Conservation (phyloP, 306 rosid genomes). For the Urtica urens region DNA sequence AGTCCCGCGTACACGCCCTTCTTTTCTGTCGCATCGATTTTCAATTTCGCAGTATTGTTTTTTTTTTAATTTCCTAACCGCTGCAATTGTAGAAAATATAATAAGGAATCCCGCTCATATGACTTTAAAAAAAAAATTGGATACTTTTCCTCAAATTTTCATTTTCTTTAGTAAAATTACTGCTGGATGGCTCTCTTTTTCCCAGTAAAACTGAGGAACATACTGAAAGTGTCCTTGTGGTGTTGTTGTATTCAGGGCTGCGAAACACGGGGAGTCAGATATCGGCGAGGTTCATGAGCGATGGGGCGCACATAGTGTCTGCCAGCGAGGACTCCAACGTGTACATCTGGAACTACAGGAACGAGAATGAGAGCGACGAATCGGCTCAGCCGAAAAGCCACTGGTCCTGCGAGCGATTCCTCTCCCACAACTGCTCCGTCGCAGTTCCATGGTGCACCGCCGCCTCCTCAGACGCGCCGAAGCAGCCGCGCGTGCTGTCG, state of each 20-base stretch:
- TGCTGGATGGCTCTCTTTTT: too few relatives aligned
- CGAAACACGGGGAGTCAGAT: conserved; percentile 42
- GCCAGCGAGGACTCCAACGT: conserved; percentile 56
- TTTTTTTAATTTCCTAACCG: too few relatives aligned
- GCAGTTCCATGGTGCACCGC: conserved; percentile 57
- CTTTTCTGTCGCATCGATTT: too few relatives aligned
- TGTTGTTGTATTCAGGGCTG: conserved; percentile 40
- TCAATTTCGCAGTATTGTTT: too few relatives aligned
- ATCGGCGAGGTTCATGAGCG: conserved; percentile 48
- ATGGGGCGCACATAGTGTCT: conserved; percentile 56
- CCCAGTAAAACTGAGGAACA: too few relatives aligned
- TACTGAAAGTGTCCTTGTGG: too few relatives aligned
- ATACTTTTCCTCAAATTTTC: too few relatives aligned
- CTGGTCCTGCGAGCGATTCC: conserved; percentile 51
- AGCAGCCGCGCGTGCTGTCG: conserved; percentile 26
- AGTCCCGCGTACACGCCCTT: too few relatives aligned
- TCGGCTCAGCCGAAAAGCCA: conserved; percentile 38
- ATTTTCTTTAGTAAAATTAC: too few relatives aligned
- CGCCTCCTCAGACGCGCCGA: conserved; percentile 5
- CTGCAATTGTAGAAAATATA: too few relatives aligned
- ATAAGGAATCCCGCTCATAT: too few relatives aligned
- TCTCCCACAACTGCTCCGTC: conserved; percentile 33
- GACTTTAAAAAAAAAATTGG: too few relatives aligned
- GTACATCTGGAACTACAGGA: conserved; percentile 43
- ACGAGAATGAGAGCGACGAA: conserved; percentile 27